Percentiles rank a stretch among this genome's conserved stretches.
Conservation (phyloP, 2,329 filamentous ascomycete genomes). For the Nemania abortiva region DNA sequence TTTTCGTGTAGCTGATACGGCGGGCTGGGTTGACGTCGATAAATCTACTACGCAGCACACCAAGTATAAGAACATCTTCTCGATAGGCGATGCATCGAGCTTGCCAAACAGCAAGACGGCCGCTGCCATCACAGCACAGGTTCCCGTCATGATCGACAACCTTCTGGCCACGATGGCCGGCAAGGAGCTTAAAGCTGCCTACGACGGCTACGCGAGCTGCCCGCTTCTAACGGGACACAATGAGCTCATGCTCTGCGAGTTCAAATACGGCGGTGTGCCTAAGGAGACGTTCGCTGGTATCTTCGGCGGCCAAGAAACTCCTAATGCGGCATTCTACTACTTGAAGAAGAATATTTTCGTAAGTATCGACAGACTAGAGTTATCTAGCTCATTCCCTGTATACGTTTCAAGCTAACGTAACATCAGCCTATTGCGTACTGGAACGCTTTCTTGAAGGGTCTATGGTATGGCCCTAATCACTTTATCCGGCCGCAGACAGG, state of each 20-base stretch:
- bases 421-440: slow-evolving; percentile 49
- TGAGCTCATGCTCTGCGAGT: slow-evolving; percentile 62
- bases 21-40: slow-evolving; percentile 53
- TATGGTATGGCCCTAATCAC: slow-evolving; percentile 38
- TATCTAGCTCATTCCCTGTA: neutral
- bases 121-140: slow-evolving; percentile 59
- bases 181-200: slow-evolving; percentile 50
- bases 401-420: neutral
- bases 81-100: slow-evolving; percentile 56
- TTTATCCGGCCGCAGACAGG: slow-evolving; percentile 36
- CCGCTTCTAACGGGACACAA: slow-evolving; percentile 59
- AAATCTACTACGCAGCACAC: slow-evolving; percentile 52
- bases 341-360: slow-evolving; percentile 61
- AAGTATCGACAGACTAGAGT: slow-evolving; percentile 36
- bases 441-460: slow-evolving; percentile 48
- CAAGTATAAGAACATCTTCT: slow-evolving; percentile 56
- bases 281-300: slow-evolving; percentile 58
- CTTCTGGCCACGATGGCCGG: slow-evolving; percentile 54
- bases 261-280: slow-evolving; percentile 61
- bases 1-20: slow-evolving; percentile 62
- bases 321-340: slow-evolving; percentile 56
- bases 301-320: slow-evolving; percentile 56
- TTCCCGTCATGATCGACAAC: slow-evolving; percentile 59
- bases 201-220: slow-evolving; percentile 61
- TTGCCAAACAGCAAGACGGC: slow-evolving; percentile 59